Conservation (phyloP, 208 protist genomes). For the Trichomonas tenax region DNA sequence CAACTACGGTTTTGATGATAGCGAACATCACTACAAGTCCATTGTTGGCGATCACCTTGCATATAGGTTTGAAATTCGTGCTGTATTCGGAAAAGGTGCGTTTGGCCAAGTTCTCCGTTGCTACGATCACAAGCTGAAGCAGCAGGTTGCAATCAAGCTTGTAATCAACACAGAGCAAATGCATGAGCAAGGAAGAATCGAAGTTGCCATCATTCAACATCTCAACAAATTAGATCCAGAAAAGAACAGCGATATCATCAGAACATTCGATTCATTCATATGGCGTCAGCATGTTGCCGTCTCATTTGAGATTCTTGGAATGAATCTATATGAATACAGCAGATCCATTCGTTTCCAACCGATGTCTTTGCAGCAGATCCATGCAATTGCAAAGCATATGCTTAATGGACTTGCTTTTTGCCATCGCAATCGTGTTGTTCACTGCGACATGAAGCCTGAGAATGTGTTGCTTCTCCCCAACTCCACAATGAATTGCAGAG, state of each 20-base stretch:
- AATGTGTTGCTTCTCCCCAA: slow-evolving; percentile 35
- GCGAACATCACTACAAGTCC: neutral
- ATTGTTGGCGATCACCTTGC: neutral
- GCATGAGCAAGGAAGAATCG: slow-evolving; percentile 31
- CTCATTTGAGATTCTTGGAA: slow-evolving; percentile 43
- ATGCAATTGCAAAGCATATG: slow-evolving; percentile 35
- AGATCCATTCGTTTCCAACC: slow-evolving; percentile 30
- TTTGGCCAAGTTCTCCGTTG: slow-evolving; percentile 70
- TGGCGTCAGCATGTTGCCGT: slow-evolving; percentile 39
- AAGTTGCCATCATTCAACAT: slow-evolving; percentile 31
- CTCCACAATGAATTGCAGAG: slow-evolving; percentile 29
- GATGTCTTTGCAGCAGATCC: slow-evolving; percentile 35
- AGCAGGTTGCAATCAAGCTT: slow-evolving; percentile 54
- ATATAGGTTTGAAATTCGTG: slow-evolving; percentile 66
- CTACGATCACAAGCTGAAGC: slow-evolving; percentile 55
- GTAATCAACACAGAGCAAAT: slow-evolving; percentile 43
- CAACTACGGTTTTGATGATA: slow-evolving; percentile 1
- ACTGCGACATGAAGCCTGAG: slow-evolving; percentile 53
- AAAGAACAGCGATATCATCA: slow-evolving; percentile 24
- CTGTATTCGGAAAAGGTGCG: slow-evolving; percentile 57
- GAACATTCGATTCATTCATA: slow-evolving; percentile 30
- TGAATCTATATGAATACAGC: slow-evolving; percentile 42
- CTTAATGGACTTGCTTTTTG: slow-evolving; percentile 32
- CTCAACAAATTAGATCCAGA: slow-evolving; percentile 31
- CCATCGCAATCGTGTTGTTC: slow-evolving; percentile 22